Conservation (phyloP, 495 filamentous ascomycete species). For the Antarctomyces pellizariae region DNA sequence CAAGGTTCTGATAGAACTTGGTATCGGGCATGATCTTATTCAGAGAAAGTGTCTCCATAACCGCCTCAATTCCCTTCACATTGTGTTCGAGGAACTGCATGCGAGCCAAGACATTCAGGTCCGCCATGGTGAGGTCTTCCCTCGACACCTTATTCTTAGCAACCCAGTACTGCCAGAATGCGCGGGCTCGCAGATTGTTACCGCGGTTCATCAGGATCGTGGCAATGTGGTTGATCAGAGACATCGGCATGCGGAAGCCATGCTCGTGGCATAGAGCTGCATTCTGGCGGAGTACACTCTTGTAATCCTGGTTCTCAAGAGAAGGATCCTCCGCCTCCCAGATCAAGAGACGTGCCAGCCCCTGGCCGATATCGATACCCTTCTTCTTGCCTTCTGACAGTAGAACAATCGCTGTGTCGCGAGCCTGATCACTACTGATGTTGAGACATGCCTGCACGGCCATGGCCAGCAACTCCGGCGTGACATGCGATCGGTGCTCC, state of each 20-base stretch:
- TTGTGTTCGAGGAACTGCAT: constrained; percentile 13
- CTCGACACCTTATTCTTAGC: constrained; percentile 11
- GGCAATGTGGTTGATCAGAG: constrained; percentile 18
- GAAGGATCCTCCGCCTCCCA: constrained; percentile 12
- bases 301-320: too few relatives aligned
- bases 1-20: too few relatives aligned
- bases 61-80: constrained; percentile 14
- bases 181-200: constrained; percentile 14
- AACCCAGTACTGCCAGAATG: constrained; percentile 15
- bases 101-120: constrained; percentile 17
- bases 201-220: constrained; percentile 12
- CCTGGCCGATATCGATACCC: constrained; percentile 14
- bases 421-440: constrained; percentile 4
- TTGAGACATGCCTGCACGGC: constrained; percentile 19
- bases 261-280: constrained; percentile 8
- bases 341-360: constrained; percentile 13
- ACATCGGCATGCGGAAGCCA: constrained; percentile 11
- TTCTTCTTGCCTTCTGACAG: constrained; percentile 13
- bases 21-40: constrained; percentile 14
- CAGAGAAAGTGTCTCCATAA: constrained; percentile 11
- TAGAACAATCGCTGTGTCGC: constrained; percentile 11
- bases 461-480: constrained; percentile 13
- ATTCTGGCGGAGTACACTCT: background rate
- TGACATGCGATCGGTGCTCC: constrained; percentile 13
- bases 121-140: constrained; percentile 15